phyloP scores from a whole-genome alignment of 2,329 filamentous ascomycete species.

The Thielaviopsis populi region DNA sequence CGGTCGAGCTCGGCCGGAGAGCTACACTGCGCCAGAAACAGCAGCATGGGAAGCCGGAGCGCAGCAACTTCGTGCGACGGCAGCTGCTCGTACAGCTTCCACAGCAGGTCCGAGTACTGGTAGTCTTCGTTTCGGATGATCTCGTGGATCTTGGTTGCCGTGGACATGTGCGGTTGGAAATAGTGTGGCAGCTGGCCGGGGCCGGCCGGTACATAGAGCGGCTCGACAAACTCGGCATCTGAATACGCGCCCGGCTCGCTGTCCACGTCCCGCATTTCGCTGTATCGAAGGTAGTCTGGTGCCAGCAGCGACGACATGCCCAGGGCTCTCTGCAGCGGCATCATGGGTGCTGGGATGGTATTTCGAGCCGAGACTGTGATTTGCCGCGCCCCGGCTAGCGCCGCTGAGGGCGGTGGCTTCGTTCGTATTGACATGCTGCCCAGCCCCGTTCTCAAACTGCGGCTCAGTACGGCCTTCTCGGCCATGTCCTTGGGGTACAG shows the following conservation, averaged over 20 bases:
- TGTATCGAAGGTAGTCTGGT: conserved; percentile 9
- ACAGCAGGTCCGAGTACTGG: conserved; percentile 13
- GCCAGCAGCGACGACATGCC: conserved; percentile 4
- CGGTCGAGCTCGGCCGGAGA: conserved; percentile 15
- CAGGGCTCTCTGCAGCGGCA: conserved; percentile 1
- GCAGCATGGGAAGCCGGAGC: conserved; percentile 7
- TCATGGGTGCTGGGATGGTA: neutral
- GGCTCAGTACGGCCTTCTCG: neutral
- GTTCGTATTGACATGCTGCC: neutral
- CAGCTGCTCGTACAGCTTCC: conserved; percentile 10
- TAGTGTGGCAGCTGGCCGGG: conserved; percentile 14
- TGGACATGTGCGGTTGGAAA: conserved; percentile 2
- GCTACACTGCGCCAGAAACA: conserved; percentile 14
- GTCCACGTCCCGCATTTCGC: neutral
- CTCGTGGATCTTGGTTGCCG: neutral
- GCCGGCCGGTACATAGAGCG: conserved; percentile 7
- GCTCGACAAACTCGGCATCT: neutral
- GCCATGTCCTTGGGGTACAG: conserved; percentile 4
- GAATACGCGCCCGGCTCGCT: conserved; percentile 8
- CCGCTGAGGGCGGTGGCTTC: neutral
- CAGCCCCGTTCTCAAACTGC: neutral
- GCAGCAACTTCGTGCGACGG: neutral
- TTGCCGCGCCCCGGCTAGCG: neutral
- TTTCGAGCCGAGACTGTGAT: conserved; percentile 9
- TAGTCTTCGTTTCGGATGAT: conserved; percentile 15